phyloP scores from a whole-genome alignment of 176 grass and related monocot genomes.

The Hsuehochloa calcarea region DNA sequence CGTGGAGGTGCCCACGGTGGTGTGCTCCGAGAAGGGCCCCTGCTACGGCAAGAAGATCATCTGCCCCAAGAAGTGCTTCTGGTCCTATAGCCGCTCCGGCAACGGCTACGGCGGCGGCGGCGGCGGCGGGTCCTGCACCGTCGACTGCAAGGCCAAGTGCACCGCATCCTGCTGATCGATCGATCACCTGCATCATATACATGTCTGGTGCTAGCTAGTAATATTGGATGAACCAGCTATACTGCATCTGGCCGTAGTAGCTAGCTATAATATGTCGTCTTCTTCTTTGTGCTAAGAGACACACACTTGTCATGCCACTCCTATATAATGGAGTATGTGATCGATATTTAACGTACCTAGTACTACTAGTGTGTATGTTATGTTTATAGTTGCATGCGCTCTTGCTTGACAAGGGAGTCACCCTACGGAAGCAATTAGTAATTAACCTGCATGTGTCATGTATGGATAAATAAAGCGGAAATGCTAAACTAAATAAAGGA shows the following conservation, averaged over 20 bases:
- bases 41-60: slow-evolving; percentile 60
- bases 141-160: slow-evolving; percentile 81
- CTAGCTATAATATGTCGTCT: too few species aligned
- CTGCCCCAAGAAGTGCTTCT: slow-evolving; percentile 68
- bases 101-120: slow-evolving; percentile 55
- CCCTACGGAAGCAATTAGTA: not conserved
- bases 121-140: slow-evolving; percentile 66
- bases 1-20: slow-evolving; percentile 48
- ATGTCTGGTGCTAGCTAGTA: not conserved
- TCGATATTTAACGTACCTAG: not conserved
- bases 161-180: slow-evolving; percentile 48
- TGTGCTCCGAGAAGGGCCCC: slow-evolving; percentile 64
- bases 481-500: not conserved
- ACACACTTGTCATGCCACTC: not conserved
- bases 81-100: slow-evolving; percentile 59
- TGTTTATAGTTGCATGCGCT: not conserved
- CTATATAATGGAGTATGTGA: not conserved
- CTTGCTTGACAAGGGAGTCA: too few species aligned
- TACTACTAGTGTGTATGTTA: not conserved
- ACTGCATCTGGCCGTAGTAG: not conserved
- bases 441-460: not conserved
- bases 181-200: too few species aligned
- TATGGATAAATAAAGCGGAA: not conserved
- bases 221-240: not conserved
- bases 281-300: too few species aligned